A percentile compares a stretch with the other conserved stretches of the same genome.
phyloP scores from a whole-genome alignment of 371 early-diverging fungal genomes.

The Rhizopus arrhizus region DNA sequence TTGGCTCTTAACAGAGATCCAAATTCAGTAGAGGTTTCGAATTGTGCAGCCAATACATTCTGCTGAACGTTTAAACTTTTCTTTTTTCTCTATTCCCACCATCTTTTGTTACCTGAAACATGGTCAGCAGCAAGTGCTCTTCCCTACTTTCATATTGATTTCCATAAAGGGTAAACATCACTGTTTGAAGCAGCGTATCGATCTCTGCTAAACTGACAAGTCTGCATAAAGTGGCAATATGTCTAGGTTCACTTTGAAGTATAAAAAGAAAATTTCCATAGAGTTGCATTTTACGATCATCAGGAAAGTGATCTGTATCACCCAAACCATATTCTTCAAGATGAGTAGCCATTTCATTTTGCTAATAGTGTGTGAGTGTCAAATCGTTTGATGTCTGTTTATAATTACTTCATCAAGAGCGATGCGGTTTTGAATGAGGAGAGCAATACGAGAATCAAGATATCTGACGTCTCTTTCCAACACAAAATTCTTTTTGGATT shows the following conservation, averaged over 20 bases:
- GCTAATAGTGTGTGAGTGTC: slow-evolving; percentile 38
- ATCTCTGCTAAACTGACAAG: slow-evolving; percentile 87
- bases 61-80: slow-evolving; percentile 17
- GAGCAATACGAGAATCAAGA: slow-evolving; percentile 90
- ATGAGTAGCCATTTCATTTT: slow-evolving; percentile 77
- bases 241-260: slow-evolving; percentile 90
- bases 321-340: slow-evolving; percentile 75
- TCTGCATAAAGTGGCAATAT: slow-evolving; percentile 85
- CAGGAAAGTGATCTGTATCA: slow-evolving; percentile 72
- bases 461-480: slow-evolving; percentile 93
- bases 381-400: too few relatives aligned
- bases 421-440: slow-evolving; percentile 93
- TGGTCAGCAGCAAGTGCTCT: slow-evolving; percentile 90
- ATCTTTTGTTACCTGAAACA: slow-evolving; percentile 82
- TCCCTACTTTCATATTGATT: slow-evolving; percentile 96
- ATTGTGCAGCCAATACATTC: slow-evolving; percentile 87
- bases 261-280: slow-evolving; percentile 95
- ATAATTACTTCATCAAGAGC: slow-evolving; percentile 76
- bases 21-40: slow-evolving; percentile 88
- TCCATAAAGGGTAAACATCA: slow-evolving; percentile 95
- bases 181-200: slow-evolving; percentile 90
- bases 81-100: background rate
- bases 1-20: slow-evolving; percentile 90
- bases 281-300: slow-evolving; percentile 81
- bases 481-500: slow-evolving; percentile 94